Evolutionary conservation across 192 early-diverging fungal species (phyloP).

Genomic region (Rhizophagus prolifer): DNA sequence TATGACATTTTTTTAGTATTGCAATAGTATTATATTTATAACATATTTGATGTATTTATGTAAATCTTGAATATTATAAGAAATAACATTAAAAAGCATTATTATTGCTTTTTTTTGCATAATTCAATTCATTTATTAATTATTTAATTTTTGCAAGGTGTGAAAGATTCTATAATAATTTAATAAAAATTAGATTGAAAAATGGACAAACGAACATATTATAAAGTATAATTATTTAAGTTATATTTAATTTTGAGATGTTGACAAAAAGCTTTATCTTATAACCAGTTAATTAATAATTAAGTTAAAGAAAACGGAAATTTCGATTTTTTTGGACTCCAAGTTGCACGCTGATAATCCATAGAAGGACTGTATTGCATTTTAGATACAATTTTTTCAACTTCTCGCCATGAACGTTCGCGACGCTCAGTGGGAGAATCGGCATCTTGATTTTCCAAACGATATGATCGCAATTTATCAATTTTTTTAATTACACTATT

Average conservation of each 20-base stretch:
- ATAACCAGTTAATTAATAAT: neutral
- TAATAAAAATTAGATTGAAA: neutral
- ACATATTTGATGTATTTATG: neutral
- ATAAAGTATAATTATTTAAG: neutral
- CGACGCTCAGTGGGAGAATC: constrained; percentile 29
- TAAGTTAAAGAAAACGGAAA: neutral
- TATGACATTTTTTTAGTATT: neutral
- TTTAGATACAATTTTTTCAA: constrained; percentile 14
- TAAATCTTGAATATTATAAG: neutral
- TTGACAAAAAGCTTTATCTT: neutral
- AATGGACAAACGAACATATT: no score
- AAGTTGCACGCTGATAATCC: constrained; percentile 26
- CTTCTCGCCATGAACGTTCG: constrained; percentile 16
- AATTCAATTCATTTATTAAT: neutral
- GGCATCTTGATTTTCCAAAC: constrained; percentile 51
- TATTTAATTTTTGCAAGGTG: neutral
- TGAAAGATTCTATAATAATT: neutral
- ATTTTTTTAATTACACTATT: constrained; percentile 47
- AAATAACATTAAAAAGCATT: neutral
- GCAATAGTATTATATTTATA: neutral
- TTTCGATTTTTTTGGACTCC: constrained; percentile 9
- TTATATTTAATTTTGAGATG: neutral
- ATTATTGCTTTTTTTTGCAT: neutral
- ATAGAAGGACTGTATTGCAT: constrained; percentile 12
- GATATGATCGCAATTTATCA: constrained; percentile 40